Percentiles rank a stretch among this genome's conserved stretches.
phyloP scores from a whole-genome alignment of 148 eudicot species.

The Vaccinium darrowii region DNA sequence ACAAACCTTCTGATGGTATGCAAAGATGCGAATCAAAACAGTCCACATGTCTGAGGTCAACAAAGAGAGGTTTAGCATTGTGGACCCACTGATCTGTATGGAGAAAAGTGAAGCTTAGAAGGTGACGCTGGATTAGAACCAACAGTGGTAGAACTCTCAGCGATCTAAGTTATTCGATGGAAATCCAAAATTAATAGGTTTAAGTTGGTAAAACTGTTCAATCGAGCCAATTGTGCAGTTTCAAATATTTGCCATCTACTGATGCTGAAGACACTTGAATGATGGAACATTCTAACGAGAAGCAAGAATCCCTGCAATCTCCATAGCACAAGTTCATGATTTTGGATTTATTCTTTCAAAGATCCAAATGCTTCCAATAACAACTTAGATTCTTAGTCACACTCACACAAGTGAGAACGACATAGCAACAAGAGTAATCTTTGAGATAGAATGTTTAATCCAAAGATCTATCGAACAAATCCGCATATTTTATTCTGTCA shows the following conservation, averaged over 20 bases:
- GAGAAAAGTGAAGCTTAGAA: neutral
- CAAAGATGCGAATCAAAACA: constrained; percentile 76
- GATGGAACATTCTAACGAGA: neutral
- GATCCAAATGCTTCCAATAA: neutral
- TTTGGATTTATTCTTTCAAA: neutral
- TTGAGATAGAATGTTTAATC: neutral
- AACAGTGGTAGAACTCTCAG: neutral
- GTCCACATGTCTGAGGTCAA: constrained; percentile 96
- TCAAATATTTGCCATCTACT: neutral
- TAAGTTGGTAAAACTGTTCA: neutral
- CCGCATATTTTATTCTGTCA: neutral
- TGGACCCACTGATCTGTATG: constrained; percentile 72
- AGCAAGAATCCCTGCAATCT: neutral
- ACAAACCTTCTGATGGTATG: constrained; percentile 72
- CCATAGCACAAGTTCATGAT: neutral
- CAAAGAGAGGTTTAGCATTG: constrained; percentile 82
- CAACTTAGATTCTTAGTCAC: neutral
- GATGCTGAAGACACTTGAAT: neutral
- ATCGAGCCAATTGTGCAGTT: neutral
- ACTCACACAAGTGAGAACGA: neutral
- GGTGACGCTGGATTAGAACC: neutral
- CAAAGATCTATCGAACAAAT: constrained; percentile 1
- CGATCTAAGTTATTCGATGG: neutral
- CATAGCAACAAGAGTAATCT: neutral
- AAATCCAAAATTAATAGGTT: neutral